phyloP scores from a whole-genome alignment of 2,329 filamentous ascomycete genomes.

The Colletotrichum camelliae region DNA sequence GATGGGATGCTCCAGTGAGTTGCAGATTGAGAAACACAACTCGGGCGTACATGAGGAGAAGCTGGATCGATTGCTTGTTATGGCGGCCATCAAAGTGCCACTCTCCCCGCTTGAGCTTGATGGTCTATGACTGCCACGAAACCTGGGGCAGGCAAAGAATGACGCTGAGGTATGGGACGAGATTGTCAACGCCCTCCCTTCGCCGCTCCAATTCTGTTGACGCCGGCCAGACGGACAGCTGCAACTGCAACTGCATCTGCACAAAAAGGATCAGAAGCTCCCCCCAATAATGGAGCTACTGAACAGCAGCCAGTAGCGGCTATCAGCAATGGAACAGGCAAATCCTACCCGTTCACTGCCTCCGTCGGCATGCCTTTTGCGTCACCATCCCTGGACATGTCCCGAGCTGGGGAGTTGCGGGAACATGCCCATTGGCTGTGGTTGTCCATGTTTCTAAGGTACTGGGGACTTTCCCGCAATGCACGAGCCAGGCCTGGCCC shows the following conservation, averaged over 20 bases:
- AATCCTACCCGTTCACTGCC: not conserved
- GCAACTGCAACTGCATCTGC: not conserved
- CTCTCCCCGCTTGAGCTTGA: not conserved
- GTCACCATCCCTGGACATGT: conserved; percentile 19
- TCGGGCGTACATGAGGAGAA: not conserved
- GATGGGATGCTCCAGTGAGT: not conserved
- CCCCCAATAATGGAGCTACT: not conserved
- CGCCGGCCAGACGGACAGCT: not conserved
- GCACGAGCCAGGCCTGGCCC: not conserved
- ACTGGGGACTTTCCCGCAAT: conserved; percentile 12
- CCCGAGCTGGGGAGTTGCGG: conserved; percentile 2
- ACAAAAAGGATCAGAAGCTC: not conserved
- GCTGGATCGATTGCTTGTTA: not conserved
- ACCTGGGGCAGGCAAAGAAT: not conserved
- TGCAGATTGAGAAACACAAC: not conserved
- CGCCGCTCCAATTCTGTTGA: not conserved
- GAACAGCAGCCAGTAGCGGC: not conserved
- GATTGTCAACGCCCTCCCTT: not conserved
- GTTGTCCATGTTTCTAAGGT: not conserved
- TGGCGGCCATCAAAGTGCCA: not conserved
- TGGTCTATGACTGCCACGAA: not conserved
- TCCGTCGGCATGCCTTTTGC: conserved; percentile 9
- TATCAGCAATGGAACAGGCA: not conserved
- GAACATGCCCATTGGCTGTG: conserved; percentile 19
- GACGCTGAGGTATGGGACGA: not conserved